Base-by-base conservation (phyloP, 2,329 filamentous ascomycete genomes). In the Coniella lustricola region DNA sequence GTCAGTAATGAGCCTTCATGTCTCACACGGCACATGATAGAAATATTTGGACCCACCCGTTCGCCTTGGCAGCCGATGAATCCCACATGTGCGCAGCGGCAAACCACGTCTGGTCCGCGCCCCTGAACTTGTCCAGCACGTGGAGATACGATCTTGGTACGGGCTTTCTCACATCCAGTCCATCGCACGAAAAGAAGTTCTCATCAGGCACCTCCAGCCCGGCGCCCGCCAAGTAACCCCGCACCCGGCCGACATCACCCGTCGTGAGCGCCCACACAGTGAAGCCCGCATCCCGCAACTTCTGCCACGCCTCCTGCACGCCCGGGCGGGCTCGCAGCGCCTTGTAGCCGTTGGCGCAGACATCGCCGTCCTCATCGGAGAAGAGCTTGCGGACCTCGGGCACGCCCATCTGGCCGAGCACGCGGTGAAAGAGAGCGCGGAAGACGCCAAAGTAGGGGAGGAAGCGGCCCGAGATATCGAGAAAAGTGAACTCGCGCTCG, bases 1-100 rank as follows among this genome's bases (percentile, higher is more conserved):
- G 22, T 48, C 13, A 45, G 36, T n/a, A 12, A 13, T 10, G 10
- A 29, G 5, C 25, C 25, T 29, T 10, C n/a, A n/a, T n/a, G n/a
- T n/a, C n/a, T n/a, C n/a, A n/a, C n/a, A n/a, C n/a, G n/a, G n/a
- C n/a, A n/a, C n/a, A n/a, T n/a, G n/a, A n/a, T n/a, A n/a, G n/a
- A n/a, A n/a, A n/a, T n/a, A n/a, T n/a, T n/a, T n/a, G n/a, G n/a
- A 39, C 58, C 53, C 52, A 63, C 54, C 74, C 74, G n/a, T 67
- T 67, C 48, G 64, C 67, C 41, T 65, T 67, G 8, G 77, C 76
- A 3, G 75, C 73, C 16, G 68, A 67, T 1, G 76, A 75, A 63
- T 81, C 77, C 77, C 77, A 81, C 67, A 75, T 74, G 61, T 81
- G 77, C 18, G 75, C 77, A 1, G 77, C 77, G 1, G 74, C 77